Base-by-base conservation (phyloP, 78 protist genomes). In the Protostelium mycophagum region DNA sequence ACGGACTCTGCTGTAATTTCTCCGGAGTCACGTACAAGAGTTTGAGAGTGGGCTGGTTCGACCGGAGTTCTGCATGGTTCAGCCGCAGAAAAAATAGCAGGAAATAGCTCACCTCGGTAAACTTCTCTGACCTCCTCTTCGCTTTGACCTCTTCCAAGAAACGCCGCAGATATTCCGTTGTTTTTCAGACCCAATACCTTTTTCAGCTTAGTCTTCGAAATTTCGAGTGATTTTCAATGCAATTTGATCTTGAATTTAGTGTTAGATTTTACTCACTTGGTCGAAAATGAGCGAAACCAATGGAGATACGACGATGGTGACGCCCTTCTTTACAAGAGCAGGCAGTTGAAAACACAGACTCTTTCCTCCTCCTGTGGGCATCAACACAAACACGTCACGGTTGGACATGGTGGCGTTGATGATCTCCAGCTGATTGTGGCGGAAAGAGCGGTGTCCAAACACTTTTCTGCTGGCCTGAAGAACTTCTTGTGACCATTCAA, bases 291-390 rank as follows among this genome's bases (percentile, higher is more conserved):
- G 92, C 1, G 98, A 86, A 34, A 96, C 73, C 31, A 97, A 83
- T 0, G 98, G 98, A n/a, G 97, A 91, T 36, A 97, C 88, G 34
- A 97, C 97, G 35, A 97, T 37, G 31, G 93, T 38, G 16, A 90
- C 86, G 36, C 91, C 89, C n/a, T 35, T 87, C 63, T 88, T 51
- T 1, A 88, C 86, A 34, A 91, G 35, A 1, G 91, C 83, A 31
- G 94, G 94, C n/a, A 91, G 0, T 91, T 91, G 94, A 89, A 95
- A 99, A 91, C 98, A 93, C 1, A 99, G 96, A 28, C 94, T 85
- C 94, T 99, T 99, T 38, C 99, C 99, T 1, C 99, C 99, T 34
- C 99, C 99, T 16, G 99, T 99, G 38, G 99, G 99, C 97, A 99
- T 94, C 83, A 98, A 85, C 35, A 99, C 98, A 83, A 99, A 96